Evolutionary conservation across 106 monocot genomes (phyloP).

Genomic region (Ottelia alismoides): DNA sequence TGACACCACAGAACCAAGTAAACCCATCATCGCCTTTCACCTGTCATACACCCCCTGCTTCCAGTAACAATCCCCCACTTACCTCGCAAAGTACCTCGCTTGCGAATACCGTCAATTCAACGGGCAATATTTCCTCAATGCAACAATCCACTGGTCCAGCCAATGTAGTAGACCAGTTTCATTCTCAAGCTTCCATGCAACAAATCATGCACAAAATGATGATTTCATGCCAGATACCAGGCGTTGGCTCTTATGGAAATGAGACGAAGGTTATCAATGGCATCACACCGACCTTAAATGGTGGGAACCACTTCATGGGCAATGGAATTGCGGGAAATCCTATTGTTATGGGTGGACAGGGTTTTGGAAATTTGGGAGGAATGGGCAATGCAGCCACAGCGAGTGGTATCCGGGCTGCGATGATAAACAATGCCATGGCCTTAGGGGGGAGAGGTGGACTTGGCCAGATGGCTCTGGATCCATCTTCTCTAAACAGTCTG

Average conservation of each 20-base stretch:
- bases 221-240: conserved; percentile 26
- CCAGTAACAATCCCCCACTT: conserved; percentile 16
- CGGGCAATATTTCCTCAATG: conserved; percentile 20
- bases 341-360: conserved; percentile 12
- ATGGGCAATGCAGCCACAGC: conserved; percentile 14
- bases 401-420: conserved; percentile 26
- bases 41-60: conserved; percentile 21
- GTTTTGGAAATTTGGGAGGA: conserved; percentile 20
- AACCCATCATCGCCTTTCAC: conserved; percentile 28
- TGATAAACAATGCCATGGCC: conserved; percentile 20
- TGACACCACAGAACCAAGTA: conserved; percentile 17
- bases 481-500: conserved; percentile 8
- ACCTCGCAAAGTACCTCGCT: conserved; percentile 12
- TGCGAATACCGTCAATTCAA: conserved; percentile 7
- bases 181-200: conserved; percentile 43
- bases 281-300: conserved; percentile 14
- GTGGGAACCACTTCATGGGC: conserved; percentile 12
- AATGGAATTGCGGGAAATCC: conserved; percentile 17
- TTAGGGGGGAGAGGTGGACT: conserved; percentile 35
- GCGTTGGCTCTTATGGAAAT: conserved; percentile 15
- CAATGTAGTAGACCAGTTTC: conserved; percentile 21
- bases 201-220: conserved; percentile 45
- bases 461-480: conserved; percentile 23
- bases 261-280: conserved; percentile 24
- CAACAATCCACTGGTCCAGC: conserved; percentile 16